phyloP scores from a whole-genome alignment of 2,329 filamentous ascomycete genomes.

The Cercospora brassicicola region DNA sequence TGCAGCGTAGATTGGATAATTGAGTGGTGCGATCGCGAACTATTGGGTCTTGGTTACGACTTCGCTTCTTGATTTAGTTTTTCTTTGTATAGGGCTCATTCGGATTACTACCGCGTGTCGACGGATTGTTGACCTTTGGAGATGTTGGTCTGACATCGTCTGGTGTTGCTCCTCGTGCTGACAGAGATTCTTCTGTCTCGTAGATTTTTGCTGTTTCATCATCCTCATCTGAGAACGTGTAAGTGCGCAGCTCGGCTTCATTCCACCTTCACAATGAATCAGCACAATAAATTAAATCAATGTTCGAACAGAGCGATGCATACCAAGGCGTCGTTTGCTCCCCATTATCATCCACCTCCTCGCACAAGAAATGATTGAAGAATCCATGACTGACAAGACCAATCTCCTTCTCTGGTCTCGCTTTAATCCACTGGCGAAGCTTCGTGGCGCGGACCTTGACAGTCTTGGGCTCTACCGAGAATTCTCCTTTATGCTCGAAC shows the following conservation, averaged over 20 bases:
- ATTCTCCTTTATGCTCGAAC: slow-evolving; percentile 35
- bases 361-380: slow-evolving; percentile 36
- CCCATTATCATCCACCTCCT: slow-evolving; percentile 34
- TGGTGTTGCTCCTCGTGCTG: slow-evolving; percentile 14
- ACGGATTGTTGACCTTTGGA: slow-evolving; percentile 12
- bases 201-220: slow-evolving; percentile 31
- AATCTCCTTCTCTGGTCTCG: slow-evolving; percentile 33
- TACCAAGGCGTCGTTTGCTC: slow-evolving; percentile 31
- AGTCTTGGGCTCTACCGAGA: slow-evolving; percentile 27
- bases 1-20: too few species aligned
- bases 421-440: slow-evolving; percentile 31
- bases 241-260: slow-evolving; percentile 36
- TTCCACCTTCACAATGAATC: slow-evolving; percentile 23
- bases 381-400: slow-evolving; percentile 36
- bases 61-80: background rate
- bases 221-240: slow-evolving; percentile 30
- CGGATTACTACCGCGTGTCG: slow-evolving; percentile 9
- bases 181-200: slow-evolving; percentile 32
- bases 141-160: slow-evolving; percentile 4
- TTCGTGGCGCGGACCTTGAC: slow-evolving; percentile 31
- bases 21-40: too few species aligned
- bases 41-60: too few species aligned
- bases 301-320: too few species aligned
- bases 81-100: slow-evolving; percentile 6
- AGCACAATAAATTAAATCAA: background rate